Conservation (phyloP, 495 filamentous ascomycete genomes). For the Daldinia grandis region DNA sequence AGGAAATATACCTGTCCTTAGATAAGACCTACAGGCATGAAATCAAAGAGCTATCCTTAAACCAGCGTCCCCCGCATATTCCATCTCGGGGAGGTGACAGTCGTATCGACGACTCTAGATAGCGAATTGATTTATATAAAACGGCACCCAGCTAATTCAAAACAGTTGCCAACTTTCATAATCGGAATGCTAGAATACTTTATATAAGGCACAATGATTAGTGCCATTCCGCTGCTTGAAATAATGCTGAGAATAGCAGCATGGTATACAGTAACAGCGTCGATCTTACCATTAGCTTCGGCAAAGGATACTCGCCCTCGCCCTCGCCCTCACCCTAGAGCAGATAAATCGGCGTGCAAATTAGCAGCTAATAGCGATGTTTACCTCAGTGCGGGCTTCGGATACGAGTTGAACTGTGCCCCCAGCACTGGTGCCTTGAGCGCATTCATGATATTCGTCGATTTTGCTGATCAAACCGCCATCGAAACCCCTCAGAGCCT, state of each 20-base stretch:
- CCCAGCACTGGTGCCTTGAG: slow-evolving; percentile 44
- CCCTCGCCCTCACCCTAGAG: slow-evolving; percentile 2
- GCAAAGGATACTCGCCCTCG: not conserved
- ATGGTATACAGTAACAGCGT: not conserved
- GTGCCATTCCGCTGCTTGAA: not conserved
- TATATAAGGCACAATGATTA: not conserved
- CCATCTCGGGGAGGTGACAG: not conserved
- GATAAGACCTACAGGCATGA: not conserved
- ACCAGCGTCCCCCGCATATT: not conserved
- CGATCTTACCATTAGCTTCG: not conserved
- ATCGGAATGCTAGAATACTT: not conserved
- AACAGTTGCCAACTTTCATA: not conserved
- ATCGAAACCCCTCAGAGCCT: slow-evolving; percentile 39
- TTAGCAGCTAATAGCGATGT: slow-evolving; percentile 33
- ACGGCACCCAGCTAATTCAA: not conserved
- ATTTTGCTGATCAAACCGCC: slow-evolving; percentile 40
- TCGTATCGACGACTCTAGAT: not conserved
- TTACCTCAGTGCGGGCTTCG: slow-evolving; percentile 43
- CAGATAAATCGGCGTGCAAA: slow-evolving; percentile 40
- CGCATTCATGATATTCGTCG: slow-evolving; percentile 49
- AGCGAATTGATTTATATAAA: not conserved
- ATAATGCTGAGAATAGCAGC: not conserved
- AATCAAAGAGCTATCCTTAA: not conserved
- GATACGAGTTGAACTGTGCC: slow-evolving; percentile 43
- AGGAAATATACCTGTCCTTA: not conserved